These are phyloP conservation scores for Talaromyces rugulosus DNA, from an alignment of 2,329 filamentous ascomycete genomes.

Conservation along the genomic window DNA sequence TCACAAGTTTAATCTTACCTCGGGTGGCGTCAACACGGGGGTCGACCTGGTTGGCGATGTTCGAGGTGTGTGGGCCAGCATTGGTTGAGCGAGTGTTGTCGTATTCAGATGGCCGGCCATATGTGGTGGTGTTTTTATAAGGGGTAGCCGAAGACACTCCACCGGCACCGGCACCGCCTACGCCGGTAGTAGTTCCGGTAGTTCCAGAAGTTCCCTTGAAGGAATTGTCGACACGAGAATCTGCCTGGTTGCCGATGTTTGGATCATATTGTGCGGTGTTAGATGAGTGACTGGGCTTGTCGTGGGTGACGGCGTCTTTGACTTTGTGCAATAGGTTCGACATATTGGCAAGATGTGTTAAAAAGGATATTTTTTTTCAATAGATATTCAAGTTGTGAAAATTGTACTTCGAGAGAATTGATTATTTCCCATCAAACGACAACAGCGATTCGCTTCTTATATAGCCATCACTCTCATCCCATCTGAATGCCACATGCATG, in stretches of 20 bases:
- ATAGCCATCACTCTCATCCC: not conserved
- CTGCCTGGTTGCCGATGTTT: no score
- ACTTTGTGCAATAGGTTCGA: slow-evolving; percentile 13
- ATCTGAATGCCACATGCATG: not conserved
- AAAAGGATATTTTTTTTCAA: not conserved
- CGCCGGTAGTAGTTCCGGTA: not conserved
- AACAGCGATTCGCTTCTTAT: not conserved
- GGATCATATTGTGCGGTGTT: slow-evolving; percentile 13
- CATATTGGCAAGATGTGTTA: slow-evolving; percentile 4
- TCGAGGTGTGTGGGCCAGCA: slow-evolving; percentile 33
- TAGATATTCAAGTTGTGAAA: not conserved
- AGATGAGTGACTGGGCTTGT: slow-evolving; percentile 12
- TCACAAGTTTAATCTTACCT: not conserved
- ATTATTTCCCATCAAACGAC: not conserved
- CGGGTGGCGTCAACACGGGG: slow-evolving; percentile 26
- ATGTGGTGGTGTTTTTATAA: slow-evolving; percentile 16
- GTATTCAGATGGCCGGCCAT: slow-evolving; percentile 8
- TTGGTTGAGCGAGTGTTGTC: slow-evolving; percentile 24
- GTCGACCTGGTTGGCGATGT: slow-evolving; percentile 37
- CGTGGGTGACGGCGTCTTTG: slow-evolving; percentile 13
- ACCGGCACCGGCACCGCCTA: not conserved
- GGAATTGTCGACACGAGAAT: no score
- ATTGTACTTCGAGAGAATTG: not conserved
- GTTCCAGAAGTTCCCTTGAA: slow-evolving; percentile 5
- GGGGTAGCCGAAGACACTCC: slow-evolving; percentile 22